Evolutionary conservation across 768 basidiomycete species (phyloP), one percentile per base, ranked within the genome.

Genomic region (Mycena rosella): DNA sequence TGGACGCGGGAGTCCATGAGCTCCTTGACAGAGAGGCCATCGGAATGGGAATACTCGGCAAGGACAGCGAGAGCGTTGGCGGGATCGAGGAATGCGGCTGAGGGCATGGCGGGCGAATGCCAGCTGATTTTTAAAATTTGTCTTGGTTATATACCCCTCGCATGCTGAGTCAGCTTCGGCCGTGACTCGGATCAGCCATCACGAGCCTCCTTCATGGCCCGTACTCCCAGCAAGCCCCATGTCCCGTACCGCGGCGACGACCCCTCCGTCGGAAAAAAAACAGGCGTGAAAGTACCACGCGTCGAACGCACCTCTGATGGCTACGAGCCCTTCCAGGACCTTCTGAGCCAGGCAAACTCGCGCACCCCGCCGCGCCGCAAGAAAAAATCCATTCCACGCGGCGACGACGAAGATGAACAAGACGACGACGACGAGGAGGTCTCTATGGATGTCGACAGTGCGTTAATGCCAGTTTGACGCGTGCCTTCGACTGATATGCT

Each of bases 1-100:
- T 95, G 91, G 69, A 89, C 80, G 51, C 83, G 85, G 0, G 93
- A 92, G 84, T 98, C 88, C 89, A 98, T 96, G 72, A 99, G 90
- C 75, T 98, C 93, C 10, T 80, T 63, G 67, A 94, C 86, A 65
- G 92, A 89, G 56, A 99, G 88, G 45, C 98, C 97, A 88, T 99
- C 97, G 13, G 80, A 76, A 61, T 83, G 83, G 27, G 80, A 24
- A 77, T 99, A 99, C 3, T 86, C 78, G 72, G 86, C 83, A 75
- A 99, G 91, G 74, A 90, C 86, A 44, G 90, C 87, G 63, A 97
- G 74, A 55, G 97, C 98, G 68, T 85, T 79, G 53, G 89, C 82
- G 47, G 95, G 86, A 76, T 91, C 85, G 76, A 96, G 90, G 76
- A 84, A 82, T 32, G 72, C 68, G 63, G 75, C 66, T 64, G 77